These are phyloP conservation scores for Ogataea paradorogensis DNA, from an alignment of 805 yeast genomes.

Conservation along the genomic window DNA sequence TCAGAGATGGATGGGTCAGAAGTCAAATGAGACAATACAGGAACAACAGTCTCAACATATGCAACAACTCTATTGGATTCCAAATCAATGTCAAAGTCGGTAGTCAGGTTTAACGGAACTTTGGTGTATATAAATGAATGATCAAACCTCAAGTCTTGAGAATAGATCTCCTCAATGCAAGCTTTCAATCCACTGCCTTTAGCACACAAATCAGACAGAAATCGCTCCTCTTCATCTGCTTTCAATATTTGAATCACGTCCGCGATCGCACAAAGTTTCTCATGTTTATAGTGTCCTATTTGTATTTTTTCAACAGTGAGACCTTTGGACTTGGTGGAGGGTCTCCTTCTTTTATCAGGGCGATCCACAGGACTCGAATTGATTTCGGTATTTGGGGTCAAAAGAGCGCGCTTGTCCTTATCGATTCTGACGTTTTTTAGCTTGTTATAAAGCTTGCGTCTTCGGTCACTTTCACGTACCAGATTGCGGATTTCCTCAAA, in stretches of 20 bases:
- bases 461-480: slow-evolving; percentile 25
- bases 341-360: slow-evolving; percentile 1
- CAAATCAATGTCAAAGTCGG: slow-evolving; percentile 20
- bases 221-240: slow-evolving; percentile 26
- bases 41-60: slow-evolving; percentile 25
- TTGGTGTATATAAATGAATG: slow-evolving; percentile 29
- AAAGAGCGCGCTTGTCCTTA: slow-evolving; percentile 9
- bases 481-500: slow-evolving; percentile 21
- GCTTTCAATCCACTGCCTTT: slow-evolving; percentile 17
- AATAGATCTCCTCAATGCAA: slow-evolving; percentile 27
- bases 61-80: slow-evolving; percentile 30
- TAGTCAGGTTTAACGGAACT: slow-evolving; percentile 22
- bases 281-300: slow-evolving; percentile 16
- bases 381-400: slow-evolving; percentile 10
- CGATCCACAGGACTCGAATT: slow-evolving; percentile 12
- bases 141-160: slow-evolving; percentile 11
- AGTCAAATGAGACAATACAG: slow-evolving; percentile 18
- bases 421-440: slow-evolving; percentile 16
- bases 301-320: slow-evolving; percentile 15
- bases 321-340: slow-evolving; percentile 6
- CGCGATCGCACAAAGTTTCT: slow-evolving; percentile 19
- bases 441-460: slow-evolving; percentile 29
- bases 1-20: slow-evolving; percentile 8
- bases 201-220: slow-evolving; percentile 19
- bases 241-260: slow-evolving; percentile 22